Evolutionary conservation across 2,329 filamentous ascomycete species (phyloP).

Genomic region (Triangularia verruculosa): DNA sequence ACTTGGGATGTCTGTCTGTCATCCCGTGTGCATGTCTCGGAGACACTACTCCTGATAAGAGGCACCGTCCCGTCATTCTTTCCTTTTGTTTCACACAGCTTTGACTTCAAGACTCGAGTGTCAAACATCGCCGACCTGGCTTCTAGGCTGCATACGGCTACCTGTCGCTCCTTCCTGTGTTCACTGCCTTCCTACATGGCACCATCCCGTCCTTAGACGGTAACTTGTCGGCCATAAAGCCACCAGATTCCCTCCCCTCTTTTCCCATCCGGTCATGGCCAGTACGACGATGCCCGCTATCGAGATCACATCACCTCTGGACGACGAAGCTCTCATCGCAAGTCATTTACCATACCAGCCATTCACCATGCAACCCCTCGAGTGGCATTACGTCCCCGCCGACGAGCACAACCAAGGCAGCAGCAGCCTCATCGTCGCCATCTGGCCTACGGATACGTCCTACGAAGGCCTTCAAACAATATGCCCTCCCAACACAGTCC

Average conservation of each 20-base stretch:
- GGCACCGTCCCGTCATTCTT: background rate
- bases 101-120: background rate
- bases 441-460: background rate
- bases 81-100: background rate
- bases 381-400: background rate
- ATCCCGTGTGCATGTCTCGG: background rate
- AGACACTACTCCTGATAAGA: background rate
- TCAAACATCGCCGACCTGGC: background rate
- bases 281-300: background rate
- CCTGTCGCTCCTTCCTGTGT: background rate
- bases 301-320: background rate
- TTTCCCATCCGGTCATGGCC: background rate
- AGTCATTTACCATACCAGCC: background rate
- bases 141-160: background rate
- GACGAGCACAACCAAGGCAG: background rate
- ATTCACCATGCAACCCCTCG: background rate
- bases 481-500: background rate
- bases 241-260: background rate
- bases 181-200: background rate
- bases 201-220: background rate
- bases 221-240: background rate
- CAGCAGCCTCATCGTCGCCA: background rate
- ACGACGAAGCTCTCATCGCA: background rate
- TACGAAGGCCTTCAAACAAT: background rate
- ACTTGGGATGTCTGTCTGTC: background rate